Base-by-base conservation (phyloP, 768 basidiomycete genomes). In the Tricholoma terreum region DNA sequence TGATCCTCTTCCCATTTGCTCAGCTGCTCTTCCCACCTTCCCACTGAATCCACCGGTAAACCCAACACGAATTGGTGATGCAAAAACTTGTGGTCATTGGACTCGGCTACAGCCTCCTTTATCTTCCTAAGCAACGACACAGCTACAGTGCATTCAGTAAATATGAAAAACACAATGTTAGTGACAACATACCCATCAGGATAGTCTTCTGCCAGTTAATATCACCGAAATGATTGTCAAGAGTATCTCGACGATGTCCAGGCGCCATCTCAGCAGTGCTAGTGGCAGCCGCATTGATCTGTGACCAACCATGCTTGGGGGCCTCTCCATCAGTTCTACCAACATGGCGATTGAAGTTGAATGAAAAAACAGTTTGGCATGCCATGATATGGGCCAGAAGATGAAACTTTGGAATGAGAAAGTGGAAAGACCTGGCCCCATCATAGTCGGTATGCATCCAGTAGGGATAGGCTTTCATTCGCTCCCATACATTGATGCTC, bases 191-290 rank as follows among this genome's bases (percentile, higher is more conserved):
- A 24, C 43, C 17, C 17, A 45, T 45, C 9, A 15, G 8, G 8
- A 5, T 45, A 11, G 6, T 45, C 15, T 19, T 24, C 43, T 10
- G 9, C 22, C 43, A 45, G 22, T 19, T 24, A 14, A 8, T 10
- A 19, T 15, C 22, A 15, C 56, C 58, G 43, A 63, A 71, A 22
- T 69, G 66, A 30, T 64, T 61, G 38, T 70, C 63, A 4, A 73
- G 19, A 0, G 46, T 58, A 21, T 70, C 68, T 3, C 58, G 59
- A 9, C 67, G 54, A 3, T 61, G 61, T 5, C 68, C 69, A 8
- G 68, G 66, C 6, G 69, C 72, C 75, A 76, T 75, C 59, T 72
- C 72, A 14, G 58, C 51, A 4, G 70, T 72, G 35, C 70, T 71
- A 10, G 43, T 45, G 14, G 38, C 38, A 14, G 19, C 38, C 14